Evolutionary conservation across 140 eudicot genomes (phyloP), one percentile per base, ranked within the genome.

Genomic region (Oenanthe javanica): DNA sequence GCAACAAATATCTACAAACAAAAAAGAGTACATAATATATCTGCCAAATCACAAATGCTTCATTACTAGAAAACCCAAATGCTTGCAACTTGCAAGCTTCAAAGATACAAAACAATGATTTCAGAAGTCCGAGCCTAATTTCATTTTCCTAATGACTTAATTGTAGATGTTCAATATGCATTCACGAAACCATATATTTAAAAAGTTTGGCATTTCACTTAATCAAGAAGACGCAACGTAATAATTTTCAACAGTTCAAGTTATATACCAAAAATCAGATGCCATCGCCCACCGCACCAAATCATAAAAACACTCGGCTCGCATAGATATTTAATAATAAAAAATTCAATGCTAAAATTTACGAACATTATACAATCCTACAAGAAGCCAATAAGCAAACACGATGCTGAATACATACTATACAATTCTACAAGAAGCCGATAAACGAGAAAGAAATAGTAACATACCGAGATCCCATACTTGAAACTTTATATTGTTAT

Each of bases 401-500:
- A 31, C 36, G 36, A 31, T 31, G 36, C 36, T 31, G 36, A 31
- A 31, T 31, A 31, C 36, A 31, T 31, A 31, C 36, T 31, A 31
- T 31, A 31, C 36, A 31, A 31, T 31, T 31, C 36, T 31, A 31
- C 36, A 31, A 31, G 36, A 31, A 31, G 36, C 36, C 36, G 36
- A 31, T 31, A 31, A 31, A 31, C 36, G 36, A 31, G 36, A 31
- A 31, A 31, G 36, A 31, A 31, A 31, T 31, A 31, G 36, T 31
- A 43, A 71, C 94, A 77, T 95, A 95, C 99, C 99, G 5, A 95
- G 95, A 95, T 95, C 99, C 99, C 99, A 95, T 18, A 95, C 99
- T 95, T 95, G 99, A 82, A 95, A 95, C 81, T 92, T 95, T 52
- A 95, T 95, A 84, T 95, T 95, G 89, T 95, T 95, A 82, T 95